phyloP scores from a whole-genome alignment of 2,329 filamentous ascomycete species.

The Alternaria triticimaculans region DNA sequence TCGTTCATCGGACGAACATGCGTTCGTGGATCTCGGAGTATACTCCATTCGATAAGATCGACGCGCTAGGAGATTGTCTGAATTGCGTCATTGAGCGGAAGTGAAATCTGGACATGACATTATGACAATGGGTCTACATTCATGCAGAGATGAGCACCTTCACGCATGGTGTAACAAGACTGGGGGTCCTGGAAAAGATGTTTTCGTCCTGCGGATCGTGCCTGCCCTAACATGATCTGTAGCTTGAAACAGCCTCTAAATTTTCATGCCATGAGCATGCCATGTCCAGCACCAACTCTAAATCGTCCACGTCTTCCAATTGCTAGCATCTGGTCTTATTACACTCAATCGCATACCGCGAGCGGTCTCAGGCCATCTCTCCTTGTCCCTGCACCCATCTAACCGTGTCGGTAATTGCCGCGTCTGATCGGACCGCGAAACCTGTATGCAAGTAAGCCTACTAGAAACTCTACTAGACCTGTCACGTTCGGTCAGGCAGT shows the following conservation, averaged over 20 bases:
- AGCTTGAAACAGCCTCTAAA: background rate
- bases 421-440: conserved; percentile 11
- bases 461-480: background rate
- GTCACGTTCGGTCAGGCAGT: background rate
- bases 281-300: background rate
- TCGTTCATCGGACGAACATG: conserved; percentile 2
- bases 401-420: conserved; percentile 6
- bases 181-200: background rate
- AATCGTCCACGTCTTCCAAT: background rate
- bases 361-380: background rate
- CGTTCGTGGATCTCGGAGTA: conserved; percentile 11
- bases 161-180: background rate
- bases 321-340: background rate
- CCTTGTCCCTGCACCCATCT: background rate
- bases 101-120: background rate
- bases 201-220: background rate
- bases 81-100: background rate
- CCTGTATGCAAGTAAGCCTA: background rate
- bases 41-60: conserved; percentile 4
- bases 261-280: background rate
- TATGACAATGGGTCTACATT: background rate
- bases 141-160: background rate
- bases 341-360: background rate
- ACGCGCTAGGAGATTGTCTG: background rate
- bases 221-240: background rate